These are phyloP conservation scores for Moniliophthora roreri DNA, from an alignment of 1,284 basidiomycete genomes.

Conservation along the genomic window DNA sequence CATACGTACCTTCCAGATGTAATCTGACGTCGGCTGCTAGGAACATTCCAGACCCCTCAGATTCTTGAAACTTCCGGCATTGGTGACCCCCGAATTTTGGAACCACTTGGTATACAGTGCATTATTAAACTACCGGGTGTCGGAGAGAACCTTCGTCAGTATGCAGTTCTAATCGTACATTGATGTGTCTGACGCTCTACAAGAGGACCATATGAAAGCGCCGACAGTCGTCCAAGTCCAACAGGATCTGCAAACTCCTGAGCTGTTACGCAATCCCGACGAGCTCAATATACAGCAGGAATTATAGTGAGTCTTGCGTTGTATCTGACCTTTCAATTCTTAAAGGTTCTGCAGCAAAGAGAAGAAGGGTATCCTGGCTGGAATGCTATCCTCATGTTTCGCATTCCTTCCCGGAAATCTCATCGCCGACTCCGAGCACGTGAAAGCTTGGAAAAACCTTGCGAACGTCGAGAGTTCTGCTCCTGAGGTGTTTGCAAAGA, in stretches of 20 bases:
- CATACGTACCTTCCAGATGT: not conserved
- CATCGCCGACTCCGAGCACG: not conserved
- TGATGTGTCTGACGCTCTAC: not conserved
- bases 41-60: constrained; percentile 11
- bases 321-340: not conserved
- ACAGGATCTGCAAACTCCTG: constrained; percentile 5
- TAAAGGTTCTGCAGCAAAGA: constrained; percentile 3
- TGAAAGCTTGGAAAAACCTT: not conserved
- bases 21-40: not conserved
- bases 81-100: constrained; percentile 4
- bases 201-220: constrained; percentile 7
- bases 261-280: constrained; percentile 3
- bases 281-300: not conserved
- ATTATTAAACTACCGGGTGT: constrained; percentile 11
- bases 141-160: constrained; percentile 15
- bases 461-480: constrained; percentile 3
- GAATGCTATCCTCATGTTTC: constrained; percentile 6
- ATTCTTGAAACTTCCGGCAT: constrained; percentile 12
- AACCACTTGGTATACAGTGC: constrained; percentile 3
- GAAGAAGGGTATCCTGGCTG: constrained; percentile 4
- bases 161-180: not conserved
- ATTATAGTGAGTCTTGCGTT: constrained; percentile 1
- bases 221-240: constrained; percentile 4
- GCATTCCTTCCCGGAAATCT: constrained; percentile 6
- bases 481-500: not conserved